phyloP scores from a whole-genome alignment of 2,329 filamentous ascomycete species.

The Parastagonospora avenae region DNA sequence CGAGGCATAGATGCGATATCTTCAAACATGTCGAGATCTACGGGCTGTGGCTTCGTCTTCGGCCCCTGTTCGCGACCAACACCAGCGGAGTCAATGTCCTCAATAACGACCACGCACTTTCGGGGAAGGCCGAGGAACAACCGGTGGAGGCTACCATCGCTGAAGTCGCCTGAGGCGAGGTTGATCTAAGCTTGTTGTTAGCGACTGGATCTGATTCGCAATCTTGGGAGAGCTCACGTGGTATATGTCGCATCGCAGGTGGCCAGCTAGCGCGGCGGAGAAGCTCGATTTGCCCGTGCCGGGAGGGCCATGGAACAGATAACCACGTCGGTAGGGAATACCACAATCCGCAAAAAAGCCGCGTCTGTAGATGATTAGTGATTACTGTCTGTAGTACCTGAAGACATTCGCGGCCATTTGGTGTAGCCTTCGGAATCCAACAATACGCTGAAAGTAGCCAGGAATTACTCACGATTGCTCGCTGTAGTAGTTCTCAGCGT shows the following conservation, averaged over 20 bases:
- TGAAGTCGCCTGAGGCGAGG: constrained; percentile 35
- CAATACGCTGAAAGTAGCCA: neutral
- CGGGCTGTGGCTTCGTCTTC: neutral
- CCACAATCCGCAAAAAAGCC: constrained; percentile 44
- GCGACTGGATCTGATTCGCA: neutral
- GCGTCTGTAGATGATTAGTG: constrained; percentile 2
- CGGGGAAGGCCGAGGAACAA: constrained; percentile 42
- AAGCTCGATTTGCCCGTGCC: constrained; percentile 49
- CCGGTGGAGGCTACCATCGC: constrained; percentile 35
- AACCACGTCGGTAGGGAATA: constrained; percentile 43
- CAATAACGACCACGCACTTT: constrained; percentile 48
- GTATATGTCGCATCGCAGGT: constrained; percentile 47
- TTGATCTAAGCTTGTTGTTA: constrained; percentile 27
- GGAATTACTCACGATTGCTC: constrained; percentile 21
- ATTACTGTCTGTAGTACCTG: neutral
- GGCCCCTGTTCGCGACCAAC: constrained; percentile 28
- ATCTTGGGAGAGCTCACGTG: constrained; percentile 4
- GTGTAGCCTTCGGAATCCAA: neutral
- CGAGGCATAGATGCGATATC: neutral
- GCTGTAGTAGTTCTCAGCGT: constrained; percentile 47
- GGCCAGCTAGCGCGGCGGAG: constrained; percentile 44
- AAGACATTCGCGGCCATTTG: neutral
- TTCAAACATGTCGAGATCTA: neutral
- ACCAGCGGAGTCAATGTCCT: constrained; percentile 48
- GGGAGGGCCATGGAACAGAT: constrained; percentile 49